Evolutionary conservation across 306 rosid species (phyloP).

Genomic region (Quercus wislizeni): DNA sequence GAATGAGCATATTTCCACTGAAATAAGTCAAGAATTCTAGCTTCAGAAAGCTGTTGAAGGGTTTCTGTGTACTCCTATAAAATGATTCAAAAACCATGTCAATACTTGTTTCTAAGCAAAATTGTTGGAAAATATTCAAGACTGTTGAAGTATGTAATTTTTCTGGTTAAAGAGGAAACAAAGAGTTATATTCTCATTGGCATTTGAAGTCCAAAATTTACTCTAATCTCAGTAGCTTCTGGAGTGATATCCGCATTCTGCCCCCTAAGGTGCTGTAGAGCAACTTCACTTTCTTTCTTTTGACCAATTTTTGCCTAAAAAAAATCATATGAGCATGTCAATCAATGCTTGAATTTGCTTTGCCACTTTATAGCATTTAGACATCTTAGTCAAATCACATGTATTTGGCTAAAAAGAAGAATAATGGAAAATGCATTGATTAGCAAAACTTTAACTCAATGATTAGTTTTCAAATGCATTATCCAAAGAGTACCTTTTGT

Average conservation of each 20-base stretch:
- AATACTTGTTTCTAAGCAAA: background rate
- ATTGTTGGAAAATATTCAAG: background rate
- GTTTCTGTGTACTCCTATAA: constrained; percentile 16
- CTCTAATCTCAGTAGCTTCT: too few relatives aligned
- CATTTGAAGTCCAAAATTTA: too few relatives aligned
- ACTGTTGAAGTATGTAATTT: too few relatives aligned
- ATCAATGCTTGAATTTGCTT: background rate
- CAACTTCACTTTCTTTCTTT: constrained; percentile 14
- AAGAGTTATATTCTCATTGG: too few relatives aligned
- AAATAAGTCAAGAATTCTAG: constrained; percentile 24
- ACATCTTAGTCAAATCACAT: constrained; percentile 3
- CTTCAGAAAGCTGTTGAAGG: constrained; percentile 2
- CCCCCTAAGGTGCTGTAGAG: constrained; percentile 22
- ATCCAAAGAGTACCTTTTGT: background rate
- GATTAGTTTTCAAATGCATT: background rate
- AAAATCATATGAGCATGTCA: too few relatives aligned
- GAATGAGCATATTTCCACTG: constrained; percentile 26
- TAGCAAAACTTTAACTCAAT: background rate
- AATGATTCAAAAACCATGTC: background rate
- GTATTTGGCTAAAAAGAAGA: background rate
- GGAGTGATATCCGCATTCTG: too few relatives aligned
- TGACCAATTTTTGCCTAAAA: constrained; percentile 36
- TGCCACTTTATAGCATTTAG: background rate
- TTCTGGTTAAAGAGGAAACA: too few relatives aligned
- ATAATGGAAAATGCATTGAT: background rate